phyloP scores from a whole-genome alignment of 306 rosid genomes.

The Erythrophleum fordii region DNA sequence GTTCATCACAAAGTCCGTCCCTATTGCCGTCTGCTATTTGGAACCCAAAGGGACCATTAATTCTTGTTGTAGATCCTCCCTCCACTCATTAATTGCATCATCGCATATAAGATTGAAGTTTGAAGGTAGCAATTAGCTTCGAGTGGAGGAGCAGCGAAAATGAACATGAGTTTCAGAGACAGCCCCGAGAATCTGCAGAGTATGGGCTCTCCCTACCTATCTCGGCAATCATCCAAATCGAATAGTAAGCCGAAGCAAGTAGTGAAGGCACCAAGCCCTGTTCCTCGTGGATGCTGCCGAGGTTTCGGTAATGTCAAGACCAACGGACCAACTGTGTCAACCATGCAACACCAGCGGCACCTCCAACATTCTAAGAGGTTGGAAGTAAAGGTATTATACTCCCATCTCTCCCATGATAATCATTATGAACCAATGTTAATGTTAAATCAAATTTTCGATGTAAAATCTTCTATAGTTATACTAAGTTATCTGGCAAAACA shows the following conservation, averaged over 20 bases:
- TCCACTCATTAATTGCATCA: neutral
- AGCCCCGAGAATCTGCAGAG: constrained; percentile 17
- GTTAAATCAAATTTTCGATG: neutral
- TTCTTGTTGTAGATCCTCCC: neutral
- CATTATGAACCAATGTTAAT: neutral
- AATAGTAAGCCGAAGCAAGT: neutral
- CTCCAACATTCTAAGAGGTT: constrained; percentile 39
- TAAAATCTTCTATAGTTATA: neutral
- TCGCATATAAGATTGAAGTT: neutral
- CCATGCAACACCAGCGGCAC: constrained; percentile 22
- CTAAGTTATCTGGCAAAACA: neutral
- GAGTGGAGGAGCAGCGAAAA: neutral
- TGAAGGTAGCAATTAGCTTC: neutral
- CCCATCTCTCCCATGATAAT: neutral
- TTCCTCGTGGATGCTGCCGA: constrained; percentile 50
- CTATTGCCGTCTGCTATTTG: neutral
- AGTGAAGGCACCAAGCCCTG: constrained; percentile 31
- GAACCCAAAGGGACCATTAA: neutral
- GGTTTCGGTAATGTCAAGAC: constrained; percentile 45
- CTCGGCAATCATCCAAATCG: constrained; percentile 35
- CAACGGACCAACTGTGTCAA: constrained; percentile 48
- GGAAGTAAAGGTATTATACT: constrained; percentile 51
- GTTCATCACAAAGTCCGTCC: constrained; percentile 18
- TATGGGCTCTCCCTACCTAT: neutral
- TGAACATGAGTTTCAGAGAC: constrained; percentile 1